phyloP scores from a whole-genome alignment of 148 eudicot species.

The Silene latifolia region DNA sequence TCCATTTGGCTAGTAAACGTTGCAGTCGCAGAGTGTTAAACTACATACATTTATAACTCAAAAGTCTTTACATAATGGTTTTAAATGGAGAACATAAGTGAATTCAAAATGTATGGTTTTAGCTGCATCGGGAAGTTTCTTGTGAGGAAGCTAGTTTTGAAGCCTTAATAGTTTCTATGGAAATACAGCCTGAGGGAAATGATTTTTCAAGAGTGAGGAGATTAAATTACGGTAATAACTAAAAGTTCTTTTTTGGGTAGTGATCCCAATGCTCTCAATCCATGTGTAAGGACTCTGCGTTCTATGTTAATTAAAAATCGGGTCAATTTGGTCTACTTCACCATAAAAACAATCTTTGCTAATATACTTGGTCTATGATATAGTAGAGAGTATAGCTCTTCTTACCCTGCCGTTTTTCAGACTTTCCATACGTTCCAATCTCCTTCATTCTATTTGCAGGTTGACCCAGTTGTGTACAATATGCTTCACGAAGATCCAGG shows the following conservation, averaged over 20 bases:
- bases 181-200: background rate
- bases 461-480: conserved; percentile 96
- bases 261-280: background rate
- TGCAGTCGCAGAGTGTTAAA: background rate
- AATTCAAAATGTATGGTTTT: too few species aligned
- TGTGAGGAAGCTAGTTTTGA: background rate
- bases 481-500: conserved; percentile 99
- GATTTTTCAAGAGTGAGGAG: background rate
- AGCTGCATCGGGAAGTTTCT: too few species aligned
- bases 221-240: background rate
- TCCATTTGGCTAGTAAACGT: background rate
- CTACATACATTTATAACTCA: background rate
- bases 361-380: background rate
- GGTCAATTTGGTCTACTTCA: background rate
- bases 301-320: background rate
- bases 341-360: background rate
- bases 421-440: background rate
- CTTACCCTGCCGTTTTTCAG: background rate
- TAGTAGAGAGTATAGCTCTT: background rate
- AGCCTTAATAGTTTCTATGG: background rate
- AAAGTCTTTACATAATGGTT: background rate
- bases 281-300: background rate
- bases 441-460: conserved; percentile 35
- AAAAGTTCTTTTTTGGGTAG: background rate
- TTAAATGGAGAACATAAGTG: too few species aligned